Conservation (phyloP, 495 filamentous ascomycete genomes). For the Stereocaulon alpinum region DNA sequence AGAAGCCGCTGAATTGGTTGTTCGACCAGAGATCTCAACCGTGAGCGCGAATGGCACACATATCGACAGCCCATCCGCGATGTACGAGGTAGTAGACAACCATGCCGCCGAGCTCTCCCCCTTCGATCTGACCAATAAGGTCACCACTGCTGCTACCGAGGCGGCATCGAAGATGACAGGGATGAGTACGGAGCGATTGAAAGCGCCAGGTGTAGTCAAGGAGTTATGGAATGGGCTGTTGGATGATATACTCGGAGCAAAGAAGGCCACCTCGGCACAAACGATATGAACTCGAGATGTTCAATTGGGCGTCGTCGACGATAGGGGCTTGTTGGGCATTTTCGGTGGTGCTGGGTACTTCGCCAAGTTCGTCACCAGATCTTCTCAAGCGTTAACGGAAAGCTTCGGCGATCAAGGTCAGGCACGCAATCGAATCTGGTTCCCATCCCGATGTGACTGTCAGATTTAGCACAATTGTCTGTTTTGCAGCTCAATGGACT, state of each 20-base stretch:
- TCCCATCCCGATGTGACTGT: too few relatives aligned
- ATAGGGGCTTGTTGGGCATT: neutral
- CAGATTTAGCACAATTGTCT: too few relatives aligned
- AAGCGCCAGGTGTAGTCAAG: constrained; percentile 35
- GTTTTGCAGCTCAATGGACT: too few relatives aligned
- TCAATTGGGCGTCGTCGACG: neutral
- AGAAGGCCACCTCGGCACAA: constrained; percentile 8
- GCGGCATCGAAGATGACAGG: constrained; percentile 20
- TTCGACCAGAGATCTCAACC: constrained; percentile 49
- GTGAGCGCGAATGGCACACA: constrained; percentile 42
- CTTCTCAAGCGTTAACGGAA: too few relatives aligned
- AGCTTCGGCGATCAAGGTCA: too few relatives aligned
- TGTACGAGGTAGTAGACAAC: constrained; percentile 52
- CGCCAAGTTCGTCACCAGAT: neutral
- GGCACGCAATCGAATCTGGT: too few relatives aligned
- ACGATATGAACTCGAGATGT: neutral
- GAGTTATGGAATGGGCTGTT: constrained; percentile 47
- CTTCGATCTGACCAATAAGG: constrained; percentile 45
- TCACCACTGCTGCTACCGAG: constrained; percentile 35
- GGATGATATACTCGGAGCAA: constrained; percentile 46
- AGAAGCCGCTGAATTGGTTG: constrained; percentile 29
- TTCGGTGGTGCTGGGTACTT: neutral
- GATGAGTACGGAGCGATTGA: constrained; percentile 32
- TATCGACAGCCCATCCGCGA: constrained; percentile 39
- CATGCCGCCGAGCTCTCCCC: constrained; percentile 46